Evolutionary conservation across 1,284 basidiomycete species (phyloP), one percentile per base, ranked within the genome.

Genomic region (Irpex lacteus): DNA sequence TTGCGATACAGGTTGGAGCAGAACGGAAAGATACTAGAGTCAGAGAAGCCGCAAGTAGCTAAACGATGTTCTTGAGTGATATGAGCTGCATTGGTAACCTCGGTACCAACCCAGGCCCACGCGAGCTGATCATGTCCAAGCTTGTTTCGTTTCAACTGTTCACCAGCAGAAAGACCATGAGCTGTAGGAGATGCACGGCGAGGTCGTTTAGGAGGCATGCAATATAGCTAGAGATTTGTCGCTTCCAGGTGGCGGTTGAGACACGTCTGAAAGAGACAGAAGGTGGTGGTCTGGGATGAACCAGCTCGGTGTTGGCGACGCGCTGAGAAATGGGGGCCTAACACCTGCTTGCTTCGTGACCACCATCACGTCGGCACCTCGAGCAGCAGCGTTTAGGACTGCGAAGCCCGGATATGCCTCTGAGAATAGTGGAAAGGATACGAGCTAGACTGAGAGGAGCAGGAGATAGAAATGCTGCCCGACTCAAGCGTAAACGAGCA

Each of bases 71-170:
- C 84, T 44, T 76, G 71, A 8, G 88, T 85, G 69, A 95, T 92
- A 26, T 83, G 76, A 8, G 82, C 82, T 60, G 79, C 71, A 63
- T 82, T 76, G 18, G 75, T 75, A 60, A 86, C 86, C 69, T 90
- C 87, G 53, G 85, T 83, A 59, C 84, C 88, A 60, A 92, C 89
- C 92, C 92, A 95, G 59, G 82, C 83, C 93, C 92, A 94, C 19
- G 85, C 74, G 47, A 83, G 80, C 65, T 81, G 79, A 47, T 77
- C 75, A 62, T 75, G 77, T 32, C 78, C 76, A 21, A 87, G 78
- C 64, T 81, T 81, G 63, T 79, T 77, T 58, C 87, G 84, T 70
- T 86, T 88, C 67, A 90, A 80, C 37, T 80, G 78, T 76, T 90
- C 83, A 32, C 86, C 88, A 55, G 85, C 78, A 61, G 78, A 76